Evolutionary conservation across 371 early-diverging fungal species (phyloP), one percentile per base, ranked within the genome.

Genomic region (Syncephalis plumigaleata): DNA sequence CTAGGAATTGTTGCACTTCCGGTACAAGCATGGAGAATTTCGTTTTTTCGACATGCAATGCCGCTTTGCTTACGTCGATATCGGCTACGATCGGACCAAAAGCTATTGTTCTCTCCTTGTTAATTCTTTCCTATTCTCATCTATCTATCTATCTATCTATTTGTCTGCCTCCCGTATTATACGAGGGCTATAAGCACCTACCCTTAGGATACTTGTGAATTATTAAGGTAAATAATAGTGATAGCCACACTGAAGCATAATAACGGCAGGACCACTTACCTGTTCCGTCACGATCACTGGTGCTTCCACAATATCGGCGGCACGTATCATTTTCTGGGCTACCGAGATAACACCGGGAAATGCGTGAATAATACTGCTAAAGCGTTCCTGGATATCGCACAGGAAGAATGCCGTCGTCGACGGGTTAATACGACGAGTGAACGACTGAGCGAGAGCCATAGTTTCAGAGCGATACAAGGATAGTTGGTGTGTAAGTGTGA

Each of bases 351-450:
- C 71, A 25, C 77, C 72, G 21, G 76, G 75, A 50, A 74, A 90
- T 31, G 79, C 75, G 69, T 79, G 79, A 60, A 92, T 91, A 42
- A 68, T 66, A 1, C 71, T 54, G 50, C 82, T 69, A 67, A 95
- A 95, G 46, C 75, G 71, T 44, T 87, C 88, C 66, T 95, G 93
- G 45, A 95, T 74, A 59, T 95, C 93, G 61, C 96, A 94, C 39
- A 90, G 64, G 52, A 94, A 80, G 55, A 94, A 77, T n/a, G 86
- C 87, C 0, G 87, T 84, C 15, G 76, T 64, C 46, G 68, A 55
- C 44, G 73, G 76, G 46, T 68, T 57, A 45, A 73, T 40, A 44
- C 56, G 53, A 31, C 31, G 31, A 31, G 31, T 31, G 4, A 22
- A 55, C 56, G 39, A 60, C 50, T 37, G 54, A 54, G 38, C 60